Evolutionary conservation across 495 filamentous ascomycete species (phyloP), one percentile per base, ranked within the genome.

Genomic region (Hypoxylon subgilvum): DNA sequence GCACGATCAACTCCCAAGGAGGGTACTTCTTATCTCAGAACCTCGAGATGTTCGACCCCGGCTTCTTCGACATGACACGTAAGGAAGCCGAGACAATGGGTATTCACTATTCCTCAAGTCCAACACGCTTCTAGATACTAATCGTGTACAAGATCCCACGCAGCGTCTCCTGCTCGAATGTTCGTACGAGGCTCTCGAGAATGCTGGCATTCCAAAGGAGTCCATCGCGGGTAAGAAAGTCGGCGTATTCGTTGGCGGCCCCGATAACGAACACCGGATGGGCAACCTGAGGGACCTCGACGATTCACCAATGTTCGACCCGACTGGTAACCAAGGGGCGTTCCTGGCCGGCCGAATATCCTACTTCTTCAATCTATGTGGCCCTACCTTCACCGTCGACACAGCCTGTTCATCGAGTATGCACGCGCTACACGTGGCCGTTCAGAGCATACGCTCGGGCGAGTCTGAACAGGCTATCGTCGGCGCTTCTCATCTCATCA

Each of bases 351-450:
- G 83, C 31, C 81, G 91, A 8, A 70, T 83, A 38, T 73, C 80
- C 0, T 77, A 82, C 25, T 82, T 76, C 51, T 81, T 80, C 57
- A 76, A 83, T 63, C 69, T 81, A 45, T 71, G 75, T 8, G 81
- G 84, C 3, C 75, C 77, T 5, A 69, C 86, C 28, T 85, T 88
- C 66, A 91, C 86, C 34, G 79, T 94, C 21, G 91, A 95, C 68
- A 94, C 91, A 1, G 91, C 91, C 6, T 96, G 91, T 68, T 94
- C 90, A 8, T 91, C 88, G 6, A 90, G 87, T 40, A 62, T 82
- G 63, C 71, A 78, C 47, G 78, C 77, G 1, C 35, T 82, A 8
- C 79, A 94, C 54, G 74, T 90, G n/a, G 91, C 91, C 14, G 91
- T 90, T 63, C 91, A 89, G 54, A 84, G 85, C 1, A 79, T 95